Base-by-base conservation (phyloP, 176 grass and related monocot species). In the Cenchrus fungigraminus region DNA sequence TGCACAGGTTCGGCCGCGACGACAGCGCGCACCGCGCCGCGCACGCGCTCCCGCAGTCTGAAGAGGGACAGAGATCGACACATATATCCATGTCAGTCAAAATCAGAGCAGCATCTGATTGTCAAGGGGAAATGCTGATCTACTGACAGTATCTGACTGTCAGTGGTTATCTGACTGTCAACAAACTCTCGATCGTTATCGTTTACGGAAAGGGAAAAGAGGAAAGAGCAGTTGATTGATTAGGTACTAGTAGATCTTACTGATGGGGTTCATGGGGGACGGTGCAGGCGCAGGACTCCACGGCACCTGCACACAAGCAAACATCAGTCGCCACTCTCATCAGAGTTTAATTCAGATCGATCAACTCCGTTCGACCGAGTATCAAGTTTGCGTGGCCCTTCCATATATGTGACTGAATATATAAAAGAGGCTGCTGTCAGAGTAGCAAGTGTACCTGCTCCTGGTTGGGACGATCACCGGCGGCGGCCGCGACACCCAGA, bases 1-100 rank as follows among this genome's bases (percentile, higher is more conserved):
- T 1, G 88, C 88, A 90, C 73, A 82, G 53, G 3, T 70, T 82
- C 69, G 12, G 60, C 70, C 88, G 58, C 29, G 70, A 82, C 44
- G 74, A 13, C 31, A 42, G 12, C 64, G 60, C 51, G 82, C 82
- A 89, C 53, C 83, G 46, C 67, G 44, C 34, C 43, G 51, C 83
- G 78, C 88, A 86, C 61, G 56, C 61, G 29, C 16, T 61, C 73
- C 65, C 42, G 65, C 88, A 82, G 12, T 83, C 78, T 83, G 58
- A n/a, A 59, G 10, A 57, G 5, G 6, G 1, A 17, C 16, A 20
- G 1, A 51, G 3, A 40, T 40, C 37, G 34, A 34, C 34, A 54
- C 22, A 25, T 52, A 28, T 52, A 17, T 53, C 54, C 55, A 13
- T 40, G 10, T 19, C 4, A 40, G 73, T 20, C 53, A 56, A 10